phyloP scores from a whole-genome alignment of 1,139 yeast genomes.

The Blastobotrys elegans region DNA sequence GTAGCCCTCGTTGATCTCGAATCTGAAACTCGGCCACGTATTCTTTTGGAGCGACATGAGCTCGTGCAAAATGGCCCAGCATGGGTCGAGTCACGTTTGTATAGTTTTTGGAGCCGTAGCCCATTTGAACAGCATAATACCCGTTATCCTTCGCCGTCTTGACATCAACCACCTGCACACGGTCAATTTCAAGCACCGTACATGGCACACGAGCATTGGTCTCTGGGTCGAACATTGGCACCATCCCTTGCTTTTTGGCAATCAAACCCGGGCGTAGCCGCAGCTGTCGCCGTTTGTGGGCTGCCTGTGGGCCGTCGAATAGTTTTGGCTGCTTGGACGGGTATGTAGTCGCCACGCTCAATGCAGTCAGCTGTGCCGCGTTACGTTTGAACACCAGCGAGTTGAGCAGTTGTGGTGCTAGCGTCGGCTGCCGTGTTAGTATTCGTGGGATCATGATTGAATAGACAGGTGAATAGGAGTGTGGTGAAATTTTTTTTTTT shows the following conservation, averaged over 20 bases:
- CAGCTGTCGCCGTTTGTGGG: slow-evolving; percentile 53
- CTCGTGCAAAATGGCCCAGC: slow-evolving; percentile 76
- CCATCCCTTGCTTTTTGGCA: slow-evolving; percentile 86
- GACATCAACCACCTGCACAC: slow-evolving; percentile 76
- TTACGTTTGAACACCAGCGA: not conserved
- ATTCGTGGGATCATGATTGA: not conserved
- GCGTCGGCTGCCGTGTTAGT: not conserved
- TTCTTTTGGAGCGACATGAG: slow-evolving; percentile 80
- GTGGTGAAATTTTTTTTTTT: not conserved
- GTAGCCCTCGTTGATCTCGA: slow-evolving; percentile 55
- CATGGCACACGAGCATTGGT: slow-evolving; percentile 63
- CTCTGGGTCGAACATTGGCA: slow-evolving; percentile 61
- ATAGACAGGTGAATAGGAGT: not conserved
- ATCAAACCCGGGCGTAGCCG: slow-evolving; percentile 77
- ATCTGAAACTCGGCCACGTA: slow-evolving; percentile 74
- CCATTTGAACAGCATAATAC: slow-evolving; percentile 80
- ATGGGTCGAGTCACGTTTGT: slow-evolving; percentile 59
- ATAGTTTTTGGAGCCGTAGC: slow-evolving; percentile 67
- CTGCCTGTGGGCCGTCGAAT: slow-evolving; percentile 35
- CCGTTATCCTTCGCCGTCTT: slow-evolving; percentile 70
- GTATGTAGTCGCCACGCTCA: slow-evolving; percentile 30
- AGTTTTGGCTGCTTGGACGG: slow-evolving; percentile 33
- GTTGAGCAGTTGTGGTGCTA: not conserved
- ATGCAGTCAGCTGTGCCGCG: slow-evolving; percentile 34
- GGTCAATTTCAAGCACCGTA: slow-evolving; percentile 81